Evolutionary conservation across 257 asterid species (phyloP).

Genomic region (Penstemon barbatus): DNA sequence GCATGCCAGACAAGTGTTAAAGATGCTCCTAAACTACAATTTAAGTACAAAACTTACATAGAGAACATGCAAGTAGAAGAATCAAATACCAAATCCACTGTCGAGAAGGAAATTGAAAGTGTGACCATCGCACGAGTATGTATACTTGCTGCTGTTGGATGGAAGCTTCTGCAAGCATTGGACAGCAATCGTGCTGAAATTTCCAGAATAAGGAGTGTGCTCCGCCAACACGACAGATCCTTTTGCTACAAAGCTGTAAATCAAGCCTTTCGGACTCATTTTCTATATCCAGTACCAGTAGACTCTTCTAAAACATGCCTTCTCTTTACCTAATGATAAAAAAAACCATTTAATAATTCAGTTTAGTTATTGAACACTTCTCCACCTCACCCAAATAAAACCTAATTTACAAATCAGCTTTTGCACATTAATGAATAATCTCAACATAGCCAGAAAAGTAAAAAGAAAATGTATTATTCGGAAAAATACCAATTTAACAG

Average conservation of each 20-base stretch:
- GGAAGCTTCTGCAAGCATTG: constrained; percentile 97
- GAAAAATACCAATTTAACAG: constrained; percentile 15
- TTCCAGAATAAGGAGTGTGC: constrained; percentile 96
- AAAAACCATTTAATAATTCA: constrained; percentile 13
- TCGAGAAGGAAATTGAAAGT: constrained; percentile 93
- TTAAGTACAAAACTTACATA: background rate
- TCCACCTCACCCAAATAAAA: background rate
- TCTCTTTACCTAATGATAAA: constrained; percentile 13
- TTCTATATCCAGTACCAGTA: constrained; percentile 25
- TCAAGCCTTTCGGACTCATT: constrained; percentile 91
- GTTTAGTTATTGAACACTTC: background rate
- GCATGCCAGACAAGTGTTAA: constrained; percentile 29
- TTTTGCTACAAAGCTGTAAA: constrained; percentile 96
- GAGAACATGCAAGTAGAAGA: constrained; percentile 11
- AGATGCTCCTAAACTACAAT: background rate
- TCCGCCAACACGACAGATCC: constrained; percentile 95
- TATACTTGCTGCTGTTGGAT: constrained; percentile 93
- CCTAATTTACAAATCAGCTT: constrained; percentile 23
- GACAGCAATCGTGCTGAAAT: constrained; percentile 95
- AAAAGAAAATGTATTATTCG: background rate
- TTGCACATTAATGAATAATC: constrained; percentile 8
- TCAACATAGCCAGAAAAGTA: constrained; percentile 7
- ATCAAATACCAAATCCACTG: constrained; percentile 72
- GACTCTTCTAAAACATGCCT: background rate
- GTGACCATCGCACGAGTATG: constrained; percentile 96